Evolutionary conservation across 495 filamentous ascomycete species (phyloP).

Genomic region (Aspergillus kassunensis): DNA sequence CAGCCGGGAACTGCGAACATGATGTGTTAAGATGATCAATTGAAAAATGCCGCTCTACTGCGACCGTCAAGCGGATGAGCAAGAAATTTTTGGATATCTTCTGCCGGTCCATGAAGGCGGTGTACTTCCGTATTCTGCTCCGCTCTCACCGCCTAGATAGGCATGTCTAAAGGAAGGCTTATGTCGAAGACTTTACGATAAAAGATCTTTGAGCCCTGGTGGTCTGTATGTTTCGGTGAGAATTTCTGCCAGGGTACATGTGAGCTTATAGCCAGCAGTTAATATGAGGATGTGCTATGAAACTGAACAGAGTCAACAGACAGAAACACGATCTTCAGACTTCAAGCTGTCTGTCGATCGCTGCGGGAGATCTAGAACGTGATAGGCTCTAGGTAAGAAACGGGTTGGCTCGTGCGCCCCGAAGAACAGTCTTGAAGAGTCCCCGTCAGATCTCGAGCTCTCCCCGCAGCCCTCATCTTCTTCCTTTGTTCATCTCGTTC

Average conservation of each 20-base stretch:
- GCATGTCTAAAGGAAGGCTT: no score
- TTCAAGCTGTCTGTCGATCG: neutral
- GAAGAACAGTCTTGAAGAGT: neutral
- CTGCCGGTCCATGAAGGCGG: constrained; percentile 9
- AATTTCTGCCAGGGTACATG: no score
- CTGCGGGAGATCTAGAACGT: neutral
- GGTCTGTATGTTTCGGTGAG: no score
- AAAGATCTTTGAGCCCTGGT: no score
- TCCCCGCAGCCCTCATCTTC: neutral
- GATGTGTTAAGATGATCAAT: neutral
- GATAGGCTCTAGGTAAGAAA: neutral
- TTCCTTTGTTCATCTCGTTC: neutral
- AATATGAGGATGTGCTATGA: no score
- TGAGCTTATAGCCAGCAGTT: no score
- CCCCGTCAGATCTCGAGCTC: neutral
- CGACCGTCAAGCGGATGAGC: neutral
- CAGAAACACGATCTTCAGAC: no score
- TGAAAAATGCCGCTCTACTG: neutral
- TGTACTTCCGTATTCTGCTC: neutral
- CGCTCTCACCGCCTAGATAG: neutral
- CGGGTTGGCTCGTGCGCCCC: neutral
- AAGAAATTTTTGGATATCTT: constrained; percentile 18
- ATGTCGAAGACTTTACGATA: no score
- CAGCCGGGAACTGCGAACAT: constrained; percentile 97
- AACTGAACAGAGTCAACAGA: no score